phyloP scores from a whole-genome alignment of 176 grass and related monocot genomes.

The Paspalum vaginatum region DNA sequence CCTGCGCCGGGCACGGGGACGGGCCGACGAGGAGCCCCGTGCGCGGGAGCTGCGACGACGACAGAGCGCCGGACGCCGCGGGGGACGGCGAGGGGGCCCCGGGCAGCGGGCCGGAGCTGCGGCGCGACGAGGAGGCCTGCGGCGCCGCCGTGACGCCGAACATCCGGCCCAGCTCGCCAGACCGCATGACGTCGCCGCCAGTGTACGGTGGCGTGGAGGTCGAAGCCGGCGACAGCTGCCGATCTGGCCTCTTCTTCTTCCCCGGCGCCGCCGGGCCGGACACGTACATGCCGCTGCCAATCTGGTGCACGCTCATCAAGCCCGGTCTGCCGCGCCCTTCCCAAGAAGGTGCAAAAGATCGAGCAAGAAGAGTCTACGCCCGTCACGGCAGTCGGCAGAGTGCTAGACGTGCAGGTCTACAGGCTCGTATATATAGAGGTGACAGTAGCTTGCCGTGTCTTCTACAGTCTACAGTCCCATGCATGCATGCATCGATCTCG shows the following conservation, averaged over 20 bases:
- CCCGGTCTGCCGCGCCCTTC: no score
- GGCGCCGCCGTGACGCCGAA: slow-evolving; percentile 59
- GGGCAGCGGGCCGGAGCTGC: slow-evolving; percentile 50
- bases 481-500: no score
- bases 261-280: slow-evolving; percentile 59
- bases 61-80: slow-evolving; percentile 43
- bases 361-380: no score
- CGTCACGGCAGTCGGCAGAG: no score
- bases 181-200: slow-evolving; percentile 64
- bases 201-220: slow-evolving; percentile 70
- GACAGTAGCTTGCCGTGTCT: no score
- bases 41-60: slow-evolving; percentile 68
- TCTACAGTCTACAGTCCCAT: no score
- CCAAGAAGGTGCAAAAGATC: no score
- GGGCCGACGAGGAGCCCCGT: slow-evolving; percentile 72
- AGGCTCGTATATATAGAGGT: no score
- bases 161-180: slow-evolving; percentile 86
- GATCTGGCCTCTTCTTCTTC: slow-evolving; percentile 61
- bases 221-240: slow-evolving; percentile 46
- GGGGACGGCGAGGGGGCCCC: slow-evolving; percentile 49
- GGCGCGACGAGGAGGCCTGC: slow-evolving; percentile 45
- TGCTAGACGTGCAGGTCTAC: no score
- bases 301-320: slow-evolving; percentile 59
- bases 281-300: slow-evolving; percentile 75
- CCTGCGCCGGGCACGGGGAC: slow-evolving; percentile 30